Evolutionary conservation across 192 early-diverging fungal species (phyloP).

Genomic region (Coemansia umbellata): DNA sequence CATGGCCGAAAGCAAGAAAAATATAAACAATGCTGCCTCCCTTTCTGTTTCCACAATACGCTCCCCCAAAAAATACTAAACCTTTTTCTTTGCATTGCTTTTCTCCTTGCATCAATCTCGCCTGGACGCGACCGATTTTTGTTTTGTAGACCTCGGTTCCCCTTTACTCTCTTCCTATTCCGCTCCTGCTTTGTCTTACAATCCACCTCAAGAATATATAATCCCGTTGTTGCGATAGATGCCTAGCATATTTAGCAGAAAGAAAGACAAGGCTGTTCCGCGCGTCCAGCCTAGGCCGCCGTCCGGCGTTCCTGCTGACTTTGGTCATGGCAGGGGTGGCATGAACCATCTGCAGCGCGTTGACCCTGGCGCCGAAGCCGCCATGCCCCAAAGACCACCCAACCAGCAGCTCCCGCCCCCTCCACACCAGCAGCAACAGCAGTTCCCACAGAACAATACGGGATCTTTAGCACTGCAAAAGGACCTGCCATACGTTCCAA

Average conservation of each 20-base stretch:
- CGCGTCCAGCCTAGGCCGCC: conserved; percentile 30
- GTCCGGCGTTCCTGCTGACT: conserved; percentile 40
- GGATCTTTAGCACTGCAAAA: conserved; percentile 8
- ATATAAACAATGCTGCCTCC: conserved; percentile 3
- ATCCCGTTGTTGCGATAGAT: conserved; percentile 11
- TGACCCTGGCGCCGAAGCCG: conserved; percentile 9
- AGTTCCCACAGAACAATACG: not conserved
- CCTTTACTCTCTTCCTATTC: too few relatives aligned
- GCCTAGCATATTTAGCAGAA: conserved; percentile 50
- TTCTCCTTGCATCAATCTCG: too few relatives aligned
- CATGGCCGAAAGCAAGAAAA: not conserved
- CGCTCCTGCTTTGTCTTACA: not conserved
- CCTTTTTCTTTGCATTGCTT: not conserved
- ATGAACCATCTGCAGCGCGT: conserved; percentile 24
- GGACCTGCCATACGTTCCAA: conserved; percentile 7
- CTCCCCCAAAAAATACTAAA: not conserved
- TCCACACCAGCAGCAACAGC: not conserved
- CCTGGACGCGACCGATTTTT: too few relatives aligned
- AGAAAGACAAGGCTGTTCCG: conserved; percentile 33
- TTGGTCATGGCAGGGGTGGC: conserved; percentile 33
- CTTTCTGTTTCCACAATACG: conserved; percentile 2
- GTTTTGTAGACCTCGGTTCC: too few relatives aligned
- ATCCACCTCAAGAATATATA: not conserved
- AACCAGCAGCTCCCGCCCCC: conserved; percentile 6
- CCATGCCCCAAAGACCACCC: not conserved